Conservation (phyloP, 495 filamentous ascomycete species). For the Bombardia bombarda region DNA sequence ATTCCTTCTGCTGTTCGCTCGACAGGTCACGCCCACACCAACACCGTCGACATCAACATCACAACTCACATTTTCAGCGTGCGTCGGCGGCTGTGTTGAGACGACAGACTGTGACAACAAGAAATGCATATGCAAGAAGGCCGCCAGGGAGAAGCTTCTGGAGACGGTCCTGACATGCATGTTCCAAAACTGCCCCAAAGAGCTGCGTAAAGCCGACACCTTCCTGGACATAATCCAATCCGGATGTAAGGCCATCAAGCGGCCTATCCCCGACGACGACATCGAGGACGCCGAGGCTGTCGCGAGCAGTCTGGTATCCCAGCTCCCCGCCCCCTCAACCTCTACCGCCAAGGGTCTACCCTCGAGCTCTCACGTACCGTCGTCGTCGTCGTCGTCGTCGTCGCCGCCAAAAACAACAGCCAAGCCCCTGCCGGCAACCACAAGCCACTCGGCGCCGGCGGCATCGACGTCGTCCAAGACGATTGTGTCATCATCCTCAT, state of each 20-base stretch:
- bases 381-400: no score
- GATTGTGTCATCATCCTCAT: no score
- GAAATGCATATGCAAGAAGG: slow-evolving; percentile 21
- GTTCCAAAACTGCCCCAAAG: slow-evolving; percentile 19
- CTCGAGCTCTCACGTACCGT: no score
- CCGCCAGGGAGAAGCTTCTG: slow-evolving; percentile 12
- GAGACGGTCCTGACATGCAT: slow-evolving; percentile 19
- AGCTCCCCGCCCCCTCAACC: slow-evolving; percentile 5
- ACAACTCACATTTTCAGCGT: slow-evolving; percentile 9
- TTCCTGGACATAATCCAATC: slow-evolving; percentile 16
- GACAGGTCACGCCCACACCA: slow-evolving; percentile 1
- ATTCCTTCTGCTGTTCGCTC: slow-evolving; percentile 2
- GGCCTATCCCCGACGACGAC: slow-evolving; percentile 12
- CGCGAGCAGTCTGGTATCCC: slow-evolving; percentile 13
- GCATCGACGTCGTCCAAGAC: no score
- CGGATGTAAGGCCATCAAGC: slow-evolving; percentile 12
- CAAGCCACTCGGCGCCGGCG: no score
- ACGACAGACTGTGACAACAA: slow-evolving; percentile 7
- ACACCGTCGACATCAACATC: slow-evolving; percentile 4
- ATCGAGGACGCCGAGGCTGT: slow-evolving; percentile 13
- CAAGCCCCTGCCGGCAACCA: no score
- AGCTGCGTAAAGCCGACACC: slow-evolving; percentile 11
- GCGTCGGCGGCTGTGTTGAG: slow-evolving; percentile 17
- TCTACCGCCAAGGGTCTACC: slow-evolving; percentile 1
- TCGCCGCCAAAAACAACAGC: no score